Evolutionary conservation across 225 moss, liverwort and hornwort genomes (phyloP).

Genomic region (Sphagnum contortum): DNA sequence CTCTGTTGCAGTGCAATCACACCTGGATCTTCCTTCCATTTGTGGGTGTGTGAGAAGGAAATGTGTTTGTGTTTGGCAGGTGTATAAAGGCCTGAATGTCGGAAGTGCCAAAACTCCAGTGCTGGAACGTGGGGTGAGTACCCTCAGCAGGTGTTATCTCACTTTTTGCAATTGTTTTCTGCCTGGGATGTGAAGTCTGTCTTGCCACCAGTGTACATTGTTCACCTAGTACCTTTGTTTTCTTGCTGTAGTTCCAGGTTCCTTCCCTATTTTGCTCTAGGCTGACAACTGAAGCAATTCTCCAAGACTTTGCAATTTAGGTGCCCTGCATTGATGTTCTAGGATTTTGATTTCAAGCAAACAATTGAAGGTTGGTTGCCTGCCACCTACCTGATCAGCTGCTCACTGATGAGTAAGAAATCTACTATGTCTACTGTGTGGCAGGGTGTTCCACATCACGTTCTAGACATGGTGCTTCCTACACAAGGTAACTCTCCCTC

Average conservation of each 20-base stretch:
- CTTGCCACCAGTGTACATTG: too few species aligned
- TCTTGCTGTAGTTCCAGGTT: background rate
- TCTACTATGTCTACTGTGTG: background rate
- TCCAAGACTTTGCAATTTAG: background rate
- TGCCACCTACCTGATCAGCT: too few species aligned
- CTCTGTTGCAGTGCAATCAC: background rate
- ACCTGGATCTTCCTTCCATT: background rate
- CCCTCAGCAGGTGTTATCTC: background rate
- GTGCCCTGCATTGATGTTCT: background rate
- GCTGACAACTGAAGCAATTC: background rate
- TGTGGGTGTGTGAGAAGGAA: background rate
- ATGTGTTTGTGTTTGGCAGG: conserved; percentile 18
- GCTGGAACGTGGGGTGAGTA: conserved; percentile 35
- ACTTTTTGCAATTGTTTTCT: background rate
- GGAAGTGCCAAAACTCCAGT: conserved; percentile 52
- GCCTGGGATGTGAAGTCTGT: too few species aligned
- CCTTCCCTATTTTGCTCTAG: background rate
- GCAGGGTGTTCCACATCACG: conserved; percentile 39
- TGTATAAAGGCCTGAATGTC: conserved; percentile 40
- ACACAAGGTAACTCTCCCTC: conserved; percentile 15
- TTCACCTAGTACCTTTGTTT: background rate
- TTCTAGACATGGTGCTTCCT: conserved; percentile 44
- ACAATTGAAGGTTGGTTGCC: too few species aligned
- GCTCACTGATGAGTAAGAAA: background rate
- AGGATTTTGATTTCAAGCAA: too few species aligned